Conservation (phyloP, 495 filamentous ascomycete species). For the Lepraria neglecta region DNA sequence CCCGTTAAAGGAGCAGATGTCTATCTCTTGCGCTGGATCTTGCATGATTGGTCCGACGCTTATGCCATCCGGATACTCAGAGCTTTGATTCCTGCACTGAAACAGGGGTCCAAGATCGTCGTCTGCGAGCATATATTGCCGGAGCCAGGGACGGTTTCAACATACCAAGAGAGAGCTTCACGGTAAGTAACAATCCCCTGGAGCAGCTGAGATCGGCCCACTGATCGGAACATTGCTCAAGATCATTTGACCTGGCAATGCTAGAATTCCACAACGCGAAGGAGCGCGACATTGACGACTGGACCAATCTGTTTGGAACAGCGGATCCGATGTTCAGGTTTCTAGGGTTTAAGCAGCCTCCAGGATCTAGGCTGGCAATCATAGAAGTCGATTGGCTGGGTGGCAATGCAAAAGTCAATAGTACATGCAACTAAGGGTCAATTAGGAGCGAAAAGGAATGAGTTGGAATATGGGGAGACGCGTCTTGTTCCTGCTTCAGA, state of each 20-base stretch:
- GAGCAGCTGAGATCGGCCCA: neutral
- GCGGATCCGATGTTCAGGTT: conserved; percentile 32
- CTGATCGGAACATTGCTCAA: conserved; percentile 1
- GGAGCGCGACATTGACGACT: conserved; percentile 45
- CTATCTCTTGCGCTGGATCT: conserved; percentile 43
- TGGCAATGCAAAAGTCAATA: neutral
- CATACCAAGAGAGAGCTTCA: conserved; percentile 46
- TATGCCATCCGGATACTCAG: conserved; percentile 37
- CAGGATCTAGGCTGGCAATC: conserved; percentile 5
- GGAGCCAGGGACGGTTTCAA: conserved; percentile 36
- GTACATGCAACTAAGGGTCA: too few species aligned
- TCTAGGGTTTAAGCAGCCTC: neutral
- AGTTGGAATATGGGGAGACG: too few species aligned
- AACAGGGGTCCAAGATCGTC: conserved; percentile 33
- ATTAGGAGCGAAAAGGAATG: too few species aligned
- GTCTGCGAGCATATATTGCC: conserved; percentile 49
- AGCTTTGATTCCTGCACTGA: conserved; percentile 38
- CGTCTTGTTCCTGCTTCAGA: too few species aligned
- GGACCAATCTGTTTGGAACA: neutral
- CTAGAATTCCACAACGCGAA: conserved; percentile 47
- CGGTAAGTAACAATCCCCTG: conserved; percentile 17
- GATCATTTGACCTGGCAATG: conserved; percentile 52
- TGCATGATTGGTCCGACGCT: conserved; percentile 45
- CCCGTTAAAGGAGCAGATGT: conserved; percentile 38
- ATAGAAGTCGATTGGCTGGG: neutral